phyloP scores from a whole-genome alignment of 2,329 filamentous ascomycete species.

The Penicillium psychrosexuale region DNA sequence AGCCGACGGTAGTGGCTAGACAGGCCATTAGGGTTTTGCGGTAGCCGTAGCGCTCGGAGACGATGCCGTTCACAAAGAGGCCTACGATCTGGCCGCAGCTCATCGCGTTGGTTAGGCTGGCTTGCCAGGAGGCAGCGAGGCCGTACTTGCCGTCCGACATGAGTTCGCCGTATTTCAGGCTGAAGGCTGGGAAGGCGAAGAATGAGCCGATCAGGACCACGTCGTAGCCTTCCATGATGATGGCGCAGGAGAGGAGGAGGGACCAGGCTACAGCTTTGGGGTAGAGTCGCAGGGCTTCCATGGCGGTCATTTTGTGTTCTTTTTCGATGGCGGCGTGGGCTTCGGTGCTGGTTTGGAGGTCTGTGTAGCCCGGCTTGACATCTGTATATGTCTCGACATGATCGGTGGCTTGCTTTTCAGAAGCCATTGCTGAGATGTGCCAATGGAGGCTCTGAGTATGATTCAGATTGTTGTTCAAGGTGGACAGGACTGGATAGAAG shows the following conservation, averaged over 20 bases:
- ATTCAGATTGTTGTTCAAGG: background rate
- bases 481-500: background rate
- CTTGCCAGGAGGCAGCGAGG: constrained; percentile 36
- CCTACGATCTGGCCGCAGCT: constrained; percentile 32
- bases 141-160: constrained; percentile 24
- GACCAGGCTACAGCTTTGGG: constrained; percentile 40
- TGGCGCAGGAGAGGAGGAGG: constrained; percentile 34
- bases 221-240: constrained; percentile 46
- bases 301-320: constrained; percentile 36
- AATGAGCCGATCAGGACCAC: constrained; percentile 35
- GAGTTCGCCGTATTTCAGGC: constrained; percentile 17
- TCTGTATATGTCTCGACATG: constrained; percentile 3
- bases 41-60: constrained; percentile 22
- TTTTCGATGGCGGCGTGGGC: constrained; percentile 31
- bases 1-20: constrained; percentile 23
- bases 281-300: constrained; percentile 28
- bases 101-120: constrained; percentile 34
- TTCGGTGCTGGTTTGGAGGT: constrained; percentile 9
- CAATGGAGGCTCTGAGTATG: background rate
- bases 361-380: constrained; percentile 26
- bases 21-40: constrained; percentile 17
- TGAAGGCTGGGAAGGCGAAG: constrained; percentile 30
- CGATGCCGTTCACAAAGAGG: constrained; percentile 18
- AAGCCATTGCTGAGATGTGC: constrained; percentile 2
- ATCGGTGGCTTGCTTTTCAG: constrained; percentile 1